phyloP scores from a whole-genome alignment of 169 alveolate genomes.

The Cyclospora cayetanensis region DNA sequence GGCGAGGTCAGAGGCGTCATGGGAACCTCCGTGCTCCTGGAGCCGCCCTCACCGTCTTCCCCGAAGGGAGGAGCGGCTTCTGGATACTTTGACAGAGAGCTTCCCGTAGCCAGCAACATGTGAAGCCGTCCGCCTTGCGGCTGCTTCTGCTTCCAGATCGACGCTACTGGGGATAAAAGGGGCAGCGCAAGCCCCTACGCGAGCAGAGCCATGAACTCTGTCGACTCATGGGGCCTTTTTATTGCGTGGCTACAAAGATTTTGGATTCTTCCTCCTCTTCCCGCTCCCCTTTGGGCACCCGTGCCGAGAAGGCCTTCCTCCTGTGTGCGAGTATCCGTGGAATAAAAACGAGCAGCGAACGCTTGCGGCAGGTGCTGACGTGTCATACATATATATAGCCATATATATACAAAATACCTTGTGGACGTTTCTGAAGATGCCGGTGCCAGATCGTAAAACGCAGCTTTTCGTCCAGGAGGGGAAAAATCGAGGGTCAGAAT shows the following conservation, averaged over 20 bases:
- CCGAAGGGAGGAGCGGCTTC: slow-evolving; percentile 41
- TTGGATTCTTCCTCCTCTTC: background rate
- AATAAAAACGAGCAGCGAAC: no score
- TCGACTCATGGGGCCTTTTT: background rate
- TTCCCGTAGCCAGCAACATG: slow-evolving; percentile 60
- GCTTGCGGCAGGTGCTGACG: no score
- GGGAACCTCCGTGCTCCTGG: background rate
- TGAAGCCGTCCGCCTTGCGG: background rate
- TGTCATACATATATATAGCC: no score
- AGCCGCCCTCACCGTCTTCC: slow-evolving; percentile 20
- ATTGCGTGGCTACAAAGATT: background rate
- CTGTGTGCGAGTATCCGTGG: no score
- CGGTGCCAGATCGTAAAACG: no score
- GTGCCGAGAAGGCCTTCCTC: no score
- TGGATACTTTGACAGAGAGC: slow-evolving; percentile 17
- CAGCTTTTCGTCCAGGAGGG: no score
- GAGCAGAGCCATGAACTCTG: slow-evolving; percentile 20
- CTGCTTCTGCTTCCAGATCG: background rate
- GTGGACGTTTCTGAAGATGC: no score
- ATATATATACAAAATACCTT: no score
- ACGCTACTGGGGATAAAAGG: background rate
- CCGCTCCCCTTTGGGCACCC: background rate
- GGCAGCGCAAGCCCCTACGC: slow-evolving; percentile 41
- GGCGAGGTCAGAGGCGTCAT: slow-evolving; percentile 10
- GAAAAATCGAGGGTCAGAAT: no score